These are phyloP conservation scores for Rhizopus stolonifer DNA, from an alignment of 371 early-diverging fungal genomes.

Conservation along the genomic window DNA sequence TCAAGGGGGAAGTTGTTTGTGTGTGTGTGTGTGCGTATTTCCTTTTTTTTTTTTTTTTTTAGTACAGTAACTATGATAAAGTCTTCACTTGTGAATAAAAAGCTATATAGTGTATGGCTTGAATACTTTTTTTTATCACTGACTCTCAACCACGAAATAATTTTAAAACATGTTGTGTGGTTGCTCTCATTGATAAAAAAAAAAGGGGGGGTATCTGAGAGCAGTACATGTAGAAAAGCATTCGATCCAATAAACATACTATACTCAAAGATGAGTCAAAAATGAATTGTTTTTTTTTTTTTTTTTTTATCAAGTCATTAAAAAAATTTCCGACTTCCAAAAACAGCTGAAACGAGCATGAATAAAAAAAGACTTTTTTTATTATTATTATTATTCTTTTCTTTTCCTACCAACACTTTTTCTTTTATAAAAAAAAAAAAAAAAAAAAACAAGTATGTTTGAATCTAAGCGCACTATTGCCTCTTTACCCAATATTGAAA, in stretches of 20 bases:
- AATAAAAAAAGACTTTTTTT: no score
- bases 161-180: conserved; percentile 96
- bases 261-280: no score
- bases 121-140: conserved; percentile 88
- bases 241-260: conserved; percentile 65
- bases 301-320: no score
- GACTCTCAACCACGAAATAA: conserved; percentile 98
- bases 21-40: no score
- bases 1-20: no score
- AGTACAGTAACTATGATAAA: conserved; percentile 94
- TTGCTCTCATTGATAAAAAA: conserved; percentile 88
- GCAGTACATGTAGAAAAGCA: conserved; percentile 74
- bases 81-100: conserved; percentile 98
- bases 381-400: no score
- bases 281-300: no score
- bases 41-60: no score
- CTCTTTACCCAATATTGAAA: neutral
- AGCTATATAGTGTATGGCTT: conserved; percentile 91
- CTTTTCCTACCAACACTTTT: no score
- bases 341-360: no score
- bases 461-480: no score
- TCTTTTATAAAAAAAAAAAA: neutral
- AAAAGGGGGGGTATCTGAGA: conserved; percentile 73
- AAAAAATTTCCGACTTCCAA: no score
- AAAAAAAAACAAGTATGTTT: neutral